These are phyloP conservation scores for Globisporangium yorkense DNA, from an alignment of 352 stramenopile genomes.

Conservation along the genomic window DNA sequence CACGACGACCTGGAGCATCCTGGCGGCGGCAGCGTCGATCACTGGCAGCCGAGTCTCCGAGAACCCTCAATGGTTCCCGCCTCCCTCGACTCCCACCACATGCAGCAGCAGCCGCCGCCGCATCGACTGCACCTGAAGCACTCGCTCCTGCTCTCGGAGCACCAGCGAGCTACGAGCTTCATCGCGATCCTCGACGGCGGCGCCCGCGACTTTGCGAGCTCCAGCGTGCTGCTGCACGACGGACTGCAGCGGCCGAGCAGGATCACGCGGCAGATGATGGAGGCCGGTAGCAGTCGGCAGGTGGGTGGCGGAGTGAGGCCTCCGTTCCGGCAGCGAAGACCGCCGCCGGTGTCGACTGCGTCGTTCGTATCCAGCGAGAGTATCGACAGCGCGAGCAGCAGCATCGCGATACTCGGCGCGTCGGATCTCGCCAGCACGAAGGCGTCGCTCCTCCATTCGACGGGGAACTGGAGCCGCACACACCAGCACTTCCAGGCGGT, in stretches of 20 bases:
- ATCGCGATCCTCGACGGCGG: slow-evolving; percentile 7
- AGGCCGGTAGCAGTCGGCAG: neutral
- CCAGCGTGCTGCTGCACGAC: slow-evolving; percentile 1
- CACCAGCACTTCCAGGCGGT: neutral
- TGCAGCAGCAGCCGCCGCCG: neutral
- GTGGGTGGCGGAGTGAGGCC: no score
- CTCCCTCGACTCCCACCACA: neutral
- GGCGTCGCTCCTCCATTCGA: neutral
- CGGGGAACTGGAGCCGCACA: neutral
- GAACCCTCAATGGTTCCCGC: neutral
- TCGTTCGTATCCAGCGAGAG: neutral
- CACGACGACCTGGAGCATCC: slow-evolving; percentile 2
- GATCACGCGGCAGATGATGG: slow-evolving; percentile 12
- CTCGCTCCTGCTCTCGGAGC: neutral
- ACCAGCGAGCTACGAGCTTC: slow-evolving; percentile 5
- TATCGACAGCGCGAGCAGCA: neutral
- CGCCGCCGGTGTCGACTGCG: neutral
- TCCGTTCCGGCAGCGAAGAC: neutral
- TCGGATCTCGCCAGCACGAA: neutral
- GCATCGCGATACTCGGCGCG: neutral
- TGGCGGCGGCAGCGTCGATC: neutral
- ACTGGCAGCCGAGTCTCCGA: neutral
- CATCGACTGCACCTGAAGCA: neutral
- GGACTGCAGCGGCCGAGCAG: slow-evolving; percentile 6
- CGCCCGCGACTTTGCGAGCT: slow-evolving; percentile 2